Evolutionary conservation across 208 protist genomes (phyloP), one percentile per base, ranked within the genome.

Genomic region (Angomonas deanei): DNA sequence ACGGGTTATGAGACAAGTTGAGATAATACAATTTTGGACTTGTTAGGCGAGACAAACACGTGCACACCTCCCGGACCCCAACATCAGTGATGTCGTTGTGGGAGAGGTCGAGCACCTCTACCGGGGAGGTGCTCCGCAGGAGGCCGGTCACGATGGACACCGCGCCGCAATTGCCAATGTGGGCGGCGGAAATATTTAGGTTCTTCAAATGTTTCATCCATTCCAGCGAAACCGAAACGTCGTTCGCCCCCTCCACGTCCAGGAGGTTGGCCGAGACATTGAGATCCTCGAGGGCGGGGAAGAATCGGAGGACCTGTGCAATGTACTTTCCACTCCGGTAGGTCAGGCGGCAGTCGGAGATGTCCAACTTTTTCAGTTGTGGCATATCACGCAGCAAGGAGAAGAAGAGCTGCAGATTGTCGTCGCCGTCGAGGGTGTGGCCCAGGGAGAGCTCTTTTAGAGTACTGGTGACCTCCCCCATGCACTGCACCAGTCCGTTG

Each of bases 21-120:
- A 92, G 60, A 11, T 70, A 59, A 2, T 66, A 46, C 50, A 92
- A 66, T 34, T 49, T 64, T 13, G 80, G 67, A 46, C 68, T 73
- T 17, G 58, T 74, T 0, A 70, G 57, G 2, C 52, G 56, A 27
- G 70, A 72, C 11, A 76, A 57, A n/a, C 66, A 67, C n/a, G 33
- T 50, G 58, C 63, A 81, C 55, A 85, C 68, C 6, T 83, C 60
- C 15, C 67, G 52, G 27, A 85, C 63, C 57, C 82, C 84, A 5
- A 50, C 72, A 65, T 91, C 78, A 28, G 66, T 69, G 61, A 92
- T 74, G 50, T 39, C 71, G 67, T 92, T 92, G 46, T 78, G 67
- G 13, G 85, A 82, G 19, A 92, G 47, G 61, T 88, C 78, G 1
- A 92, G 64, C 49, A 82, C 75, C 33, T 64, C 66, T 19, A 92